Evolutionary conservation across 305 asterid species (phyloP).

Genomic region (Fraxinus baroniana): DNA sequence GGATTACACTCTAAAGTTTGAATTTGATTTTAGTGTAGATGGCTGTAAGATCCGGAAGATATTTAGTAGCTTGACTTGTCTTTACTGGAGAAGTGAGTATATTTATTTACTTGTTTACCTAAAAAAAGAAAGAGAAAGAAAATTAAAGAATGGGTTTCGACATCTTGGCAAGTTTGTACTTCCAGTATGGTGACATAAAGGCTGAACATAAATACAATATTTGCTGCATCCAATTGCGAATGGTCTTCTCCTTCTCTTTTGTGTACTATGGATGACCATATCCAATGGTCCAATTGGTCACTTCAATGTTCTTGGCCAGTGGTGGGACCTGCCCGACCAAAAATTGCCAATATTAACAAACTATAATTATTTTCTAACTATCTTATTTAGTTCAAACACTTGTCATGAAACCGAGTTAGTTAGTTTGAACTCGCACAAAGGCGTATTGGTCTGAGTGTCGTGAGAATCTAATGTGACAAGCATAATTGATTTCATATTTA

Average conservation of each 20-base stretch:
- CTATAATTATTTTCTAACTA: no score
- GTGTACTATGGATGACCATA: slow-evolving; percentile 4
- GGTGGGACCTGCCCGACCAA: slow-evolving; percentile 27
- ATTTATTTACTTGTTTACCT: not conserved
- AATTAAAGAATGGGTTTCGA: not conserved
- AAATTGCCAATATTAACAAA: slow-evolving; percentile 30
- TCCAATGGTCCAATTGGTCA: slow-evolving; percentile 26
- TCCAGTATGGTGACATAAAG: slow-evolving; percentile 18
- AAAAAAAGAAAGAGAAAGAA: not conserved
- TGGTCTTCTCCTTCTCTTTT: not conserved
- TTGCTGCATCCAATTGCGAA: slow-evolving; percentile 2
- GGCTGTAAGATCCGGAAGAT: not conserved
- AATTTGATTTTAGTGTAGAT: not conserved
- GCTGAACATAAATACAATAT: not conserved
- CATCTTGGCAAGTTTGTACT: not conserved
- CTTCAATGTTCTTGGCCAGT: slow-evolving; percentile 15
- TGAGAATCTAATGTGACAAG: not conserved
- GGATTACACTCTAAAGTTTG: not conserved
- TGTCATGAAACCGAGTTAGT: not conserved
- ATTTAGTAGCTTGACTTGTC: not conserved
- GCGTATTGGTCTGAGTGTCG: not conserved
- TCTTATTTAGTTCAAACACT: not conserved
- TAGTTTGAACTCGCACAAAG: not conserved
- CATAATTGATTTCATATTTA: not conserved
- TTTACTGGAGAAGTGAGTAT: not conserved